Conservation (phyloP, 306 rosid species). For the Fagus crenata region DNA sequence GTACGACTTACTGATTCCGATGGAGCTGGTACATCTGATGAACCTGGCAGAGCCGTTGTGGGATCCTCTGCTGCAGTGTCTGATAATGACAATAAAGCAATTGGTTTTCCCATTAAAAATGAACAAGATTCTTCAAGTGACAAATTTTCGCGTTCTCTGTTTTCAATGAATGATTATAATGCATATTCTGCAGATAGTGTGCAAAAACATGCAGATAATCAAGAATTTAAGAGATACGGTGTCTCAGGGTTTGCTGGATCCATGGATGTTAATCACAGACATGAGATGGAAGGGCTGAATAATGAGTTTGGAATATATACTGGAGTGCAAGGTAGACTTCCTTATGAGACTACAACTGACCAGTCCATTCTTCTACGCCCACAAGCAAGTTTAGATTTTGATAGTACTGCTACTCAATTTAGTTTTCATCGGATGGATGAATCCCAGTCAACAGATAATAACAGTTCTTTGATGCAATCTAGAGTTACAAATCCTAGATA, state of each 20-base stretch:
- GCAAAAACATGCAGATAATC: slow-evolving; percentile 40
- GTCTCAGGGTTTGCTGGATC: slow-evolving; percentile 37
- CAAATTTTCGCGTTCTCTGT: slow-evolving; percentile 22
- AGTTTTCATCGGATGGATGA: slow-evolving; percentile 43
- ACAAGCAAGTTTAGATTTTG: slow-evolving; percentile 48
- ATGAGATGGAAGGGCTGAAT: slow-evolving; percentile 36
- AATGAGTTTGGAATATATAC: slow-evolving; percentile 34
- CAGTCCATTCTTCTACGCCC: slow-evolving; percentile 32
- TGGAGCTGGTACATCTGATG: slow-evolving; percentile 74
- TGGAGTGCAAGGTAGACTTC: slow-evolving; percentile 35
- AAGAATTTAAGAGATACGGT: slow-evolving; percentile 41
- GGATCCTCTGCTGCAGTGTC: slow-evolving; percentile 40
- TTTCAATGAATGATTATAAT: slow-evolving; percentile 38
- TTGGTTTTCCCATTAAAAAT: slow-evolving; percentile 39
- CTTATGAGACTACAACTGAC: slow-evolving; percentile 41
- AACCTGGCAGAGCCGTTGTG: slow-evolving; percentile 33
- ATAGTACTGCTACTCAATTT: slow-evolving; percentile 44
- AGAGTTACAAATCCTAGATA: slow-evolving; percentile 37
- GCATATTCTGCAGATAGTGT: slow-evolving; percentile 33
- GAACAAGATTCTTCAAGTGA: slow-evolving; percentile 43
- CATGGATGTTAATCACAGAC: slow-evolving; percentile 38
- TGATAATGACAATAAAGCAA: slow-evolving; percentile 35
- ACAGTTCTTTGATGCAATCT: slow-evolving; percentile 44
- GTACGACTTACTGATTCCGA: slow-evolving; percentile 50
- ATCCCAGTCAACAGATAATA: slow-evolving; percentile 42